Base-by-base conservation (phyloP, 2,329 filamentous ascomycete genomes). In the Monosporascus sp. region DNA sequence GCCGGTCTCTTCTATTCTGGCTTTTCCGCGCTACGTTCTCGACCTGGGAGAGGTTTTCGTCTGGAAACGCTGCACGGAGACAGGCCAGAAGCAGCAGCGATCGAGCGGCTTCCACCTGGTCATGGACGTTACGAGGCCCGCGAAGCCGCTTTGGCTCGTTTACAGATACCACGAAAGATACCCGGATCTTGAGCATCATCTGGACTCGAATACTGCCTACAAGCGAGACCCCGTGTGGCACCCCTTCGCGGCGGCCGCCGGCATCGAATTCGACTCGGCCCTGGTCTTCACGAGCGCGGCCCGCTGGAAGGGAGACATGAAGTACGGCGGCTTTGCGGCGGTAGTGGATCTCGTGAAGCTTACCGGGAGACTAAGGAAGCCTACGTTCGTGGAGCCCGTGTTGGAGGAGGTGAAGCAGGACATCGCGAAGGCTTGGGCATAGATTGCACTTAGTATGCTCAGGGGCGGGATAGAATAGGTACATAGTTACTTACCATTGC, bases 11-110 rank as follows among this genome's bases (percentile, higher is more conserved):
- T 48, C 55, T 35, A 52, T 43, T 41, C 57, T 54, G 49, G 56
- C 59, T 41, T 56, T 56, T n/a, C 57, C 58, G 20, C 58, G 57
- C 20, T 60, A 52, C 17, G 52, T 60, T 24, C 56, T 59, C 48
- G 58, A 60, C 48, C 53, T 60, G 35, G 58, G 58, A 41, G 57
- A 60, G 41, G 55, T 60, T 35, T 60, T 58, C 52, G 59, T 58
- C 50, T 55, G 57, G 31, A 59, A 54, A 48, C 49, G 49, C 3
- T 50, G 50, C 46, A 53, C 53, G 18, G 54, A 57, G 43, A 44
- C 31, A 35, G 31, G 56, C 24, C 58, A 60, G 25, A 49, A 51
- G 7, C 59, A 57, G 43, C 58, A 60, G 39, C 57, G 54, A 14
- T 60, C 58, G 43, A 60, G 57, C 1, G 58, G 58, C 6, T 60